Percentiles rank a stretch among this genome's conserved stretches.
Conservation (phyloP, 495 filamentous ascomycete genomes). For the Aspergillus saccharolyticus region DNA sequence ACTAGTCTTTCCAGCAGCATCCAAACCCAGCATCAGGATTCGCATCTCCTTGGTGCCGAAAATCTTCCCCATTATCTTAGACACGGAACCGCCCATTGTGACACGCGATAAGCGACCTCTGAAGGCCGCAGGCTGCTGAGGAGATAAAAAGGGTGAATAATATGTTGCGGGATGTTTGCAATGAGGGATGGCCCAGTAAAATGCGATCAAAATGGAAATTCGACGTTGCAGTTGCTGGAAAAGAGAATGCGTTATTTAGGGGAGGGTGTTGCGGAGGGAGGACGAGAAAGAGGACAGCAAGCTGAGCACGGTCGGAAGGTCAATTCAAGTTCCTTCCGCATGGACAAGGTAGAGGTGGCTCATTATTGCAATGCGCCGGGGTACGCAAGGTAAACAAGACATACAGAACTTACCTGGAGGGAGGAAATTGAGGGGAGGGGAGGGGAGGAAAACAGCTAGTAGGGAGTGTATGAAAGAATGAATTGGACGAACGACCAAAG, state of each 20-base stretch:
- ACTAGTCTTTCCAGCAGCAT: slow-evolving; percentile 98
- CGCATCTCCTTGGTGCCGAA: slow-evolving; percentile 99
- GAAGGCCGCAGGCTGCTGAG: slow-evolving; percentile 5
- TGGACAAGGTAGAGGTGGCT: slow-evolving; percentile 9
- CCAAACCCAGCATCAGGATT: slow-evolving; percentile 93
- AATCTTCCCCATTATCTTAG: slow-evolving; percentile 92
- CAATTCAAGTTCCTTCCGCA: slow-evolving; percentile 8
- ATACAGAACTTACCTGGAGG: slow-evolving; percentile 14
- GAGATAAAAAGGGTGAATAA: not conserved
- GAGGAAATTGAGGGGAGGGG: not conserved
- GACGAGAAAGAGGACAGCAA: not conserved
- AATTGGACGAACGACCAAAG: not conserved
- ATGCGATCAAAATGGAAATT: not conserved
- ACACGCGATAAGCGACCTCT: slow-evolving; percentile 16
- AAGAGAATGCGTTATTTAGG: not conserved
- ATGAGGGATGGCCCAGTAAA: not conserved
- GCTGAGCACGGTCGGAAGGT: not conserved
- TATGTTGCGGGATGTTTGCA: not conserved
- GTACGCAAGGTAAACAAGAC: slow-evolving; percentile 13
- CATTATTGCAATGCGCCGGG: slow-evolving; percentile 5
- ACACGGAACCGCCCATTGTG: slow-evolving; percentile 73
- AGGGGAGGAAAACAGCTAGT: not conserved
- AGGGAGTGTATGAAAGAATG: not conserved
- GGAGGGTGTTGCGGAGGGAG: not conserved
- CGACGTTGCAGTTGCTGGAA: not conserved